Base-by-base conservation (phyloP, 2,329 filamentous ascomycete genomes). In the Alternaria consortialis region DNA sequence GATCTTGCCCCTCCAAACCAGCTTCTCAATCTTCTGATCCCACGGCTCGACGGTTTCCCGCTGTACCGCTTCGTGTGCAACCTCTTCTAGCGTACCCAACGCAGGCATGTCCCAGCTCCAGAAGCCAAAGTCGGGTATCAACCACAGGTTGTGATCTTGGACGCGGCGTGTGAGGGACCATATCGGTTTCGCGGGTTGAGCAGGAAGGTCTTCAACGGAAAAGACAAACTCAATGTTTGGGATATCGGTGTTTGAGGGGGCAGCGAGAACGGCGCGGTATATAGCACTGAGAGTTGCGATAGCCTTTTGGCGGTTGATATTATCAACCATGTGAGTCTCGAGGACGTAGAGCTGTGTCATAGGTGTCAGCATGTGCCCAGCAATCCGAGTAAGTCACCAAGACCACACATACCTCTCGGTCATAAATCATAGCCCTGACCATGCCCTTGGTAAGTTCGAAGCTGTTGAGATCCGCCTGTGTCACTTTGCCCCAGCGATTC, bases 101-200 rank as follows among this genome's bases (percentile, higher is more conserved):
- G 68, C 62, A n/a, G 68, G 68, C 70, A 77, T 71, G 40, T 74
- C 71, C 74, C 74, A 77, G 60, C 66, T 72, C 74, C 74, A 77
- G 63, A 73, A 77, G 43, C 74, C 74, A 62, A 75, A 76, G 62
- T 76, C 74, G 11, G 74, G 74, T 13, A 77, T 77, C 40, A 77
- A 66, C 75, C 75, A 77, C 37, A 76, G 63, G 37, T 74, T 70
- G 34, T 75, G 56, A 42, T 76, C 74, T 29, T 73, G 70, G 9
- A 66, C 64, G 40, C 72, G 74, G 40, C 75, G 75, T 13, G 75
- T 67, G 39, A 77, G 73, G 32, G 66, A 68, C 74, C 74, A 77
- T 50, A 76, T 62, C 7, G 73, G 73, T 36, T 74, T 73, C 4
- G 65, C 61, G 11, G 71, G 70, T 44, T 75, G 66, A 1, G 72